Evolutionary conservation across 345 rosid genomes (phyloP).

Genomic region (Ceriops tagal): DNA sequence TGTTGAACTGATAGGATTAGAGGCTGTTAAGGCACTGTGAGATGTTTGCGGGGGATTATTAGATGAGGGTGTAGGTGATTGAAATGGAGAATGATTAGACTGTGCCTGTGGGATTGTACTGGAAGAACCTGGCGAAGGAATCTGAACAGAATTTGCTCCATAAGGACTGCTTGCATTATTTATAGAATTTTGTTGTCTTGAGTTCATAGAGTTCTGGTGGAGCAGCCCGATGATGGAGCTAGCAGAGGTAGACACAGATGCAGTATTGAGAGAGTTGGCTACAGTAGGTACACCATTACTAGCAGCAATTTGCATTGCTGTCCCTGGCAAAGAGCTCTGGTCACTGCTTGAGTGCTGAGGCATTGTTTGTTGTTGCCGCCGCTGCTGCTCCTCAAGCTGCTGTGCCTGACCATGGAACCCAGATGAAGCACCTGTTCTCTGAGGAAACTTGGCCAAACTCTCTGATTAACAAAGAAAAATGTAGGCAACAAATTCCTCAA

Average conservation of each 20-base stretch:
- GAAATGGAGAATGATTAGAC: slow-evolving; percentile 61
- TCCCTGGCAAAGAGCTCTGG: slow-evolving; percentile 48
- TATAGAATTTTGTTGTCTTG: slow-evolving; percentile 68
- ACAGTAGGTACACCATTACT: slow-evolving; percentile 49
- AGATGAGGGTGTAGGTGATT: slow-evolving; percentile 67
- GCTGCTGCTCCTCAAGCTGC: slow-evolving; percentile 61
- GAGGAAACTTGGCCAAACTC: slow-evolving; percentile 94
- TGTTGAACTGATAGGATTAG: slow-evolving; percentile 52
- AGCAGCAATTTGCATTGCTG: slow-evolving; percentile 44
- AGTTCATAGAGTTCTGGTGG: slow-evolving; percentile 86
- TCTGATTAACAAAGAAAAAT: slow-evolving; percentile 41
- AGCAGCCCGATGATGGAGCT: slow-evolving; percentile 81
- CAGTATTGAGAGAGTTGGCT: slow-evolving; percentile 53
- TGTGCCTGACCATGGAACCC: slow-evolving; percentile 53
- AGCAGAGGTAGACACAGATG: slow-evolving; percentile 58
- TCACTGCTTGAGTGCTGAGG: slow-evolving; percentile 47
- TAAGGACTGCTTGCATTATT: slow-evolving; percentile 74
- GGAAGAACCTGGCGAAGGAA: slow-evolving; percentile 76
- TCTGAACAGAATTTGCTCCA: slow-evolving; percentile 70
- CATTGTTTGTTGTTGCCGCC: slow-evolving; percentile 43
- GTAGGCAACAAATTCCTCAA: not conserved
- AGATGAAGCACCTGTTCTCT: slow-evolving; percentile 56
- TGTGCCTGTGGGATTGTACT: slow-evolving; percentile 62
- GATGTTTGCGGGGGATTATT: slow-evolving; percentile 50
- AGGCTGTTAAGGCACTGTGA: slow-evolving; percentile 45